These are phyloP conservation scores for Nepenthes mirabilis DNA, from an alignment of 148 eudicot genomes.

Conservation along the genomic window DNA sequence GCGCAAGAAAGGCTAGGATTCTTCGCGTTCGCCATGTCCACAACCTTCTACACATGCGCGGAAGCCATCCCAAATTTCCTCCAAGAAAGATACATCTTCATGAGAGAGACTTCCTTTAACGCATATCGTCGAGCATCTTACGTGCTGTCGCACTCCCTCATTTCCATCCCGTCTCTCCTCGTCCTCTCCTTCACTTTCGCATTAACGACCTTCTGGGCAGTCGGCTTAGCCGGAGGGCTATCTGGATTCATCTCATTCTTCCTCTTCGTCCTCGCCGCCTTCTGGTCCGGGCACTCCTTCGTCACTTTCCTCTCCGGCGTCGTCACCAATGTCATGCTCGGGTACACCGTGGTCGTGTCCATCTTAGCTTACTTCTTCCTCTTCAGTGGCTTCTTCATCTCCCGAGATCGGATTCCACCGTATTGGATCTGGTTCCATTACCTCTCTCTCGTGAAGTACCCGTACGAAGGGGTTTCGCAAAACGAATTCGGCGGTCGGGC, in stretches of 20 bases:
- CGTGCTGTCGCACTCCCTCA: conserved; percentile 60
- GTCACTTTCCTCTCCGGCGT: conserved; percentile 83
- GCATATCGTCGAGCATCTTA: conserved; percentile 77
- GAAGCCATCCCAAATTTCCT: conserved; percentile 79
- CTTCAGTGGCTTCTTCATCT: conserved; percentile 78
- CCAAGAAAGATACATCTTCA: conserved; percentile 65
- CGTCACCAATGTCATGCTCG: conserved; percentile 59
- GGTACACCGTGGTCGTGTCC: conserved; percentile 71
- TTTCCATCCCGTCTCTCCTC: conserved; percentile 55
- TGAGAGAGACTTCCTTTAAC: conserved; percentile 77
- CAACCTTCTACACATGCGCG: conserved; percentile 83
- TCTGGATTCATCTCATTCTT: conserved; percentile 59
- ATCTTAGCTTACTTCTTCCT: conserved; percentile 63
- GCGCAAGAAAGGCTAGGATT: conserved; percentile 61
- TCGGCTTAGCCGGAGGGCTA: conserved; percentile 53
- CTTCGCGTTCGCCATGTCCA: conserved; percentile 89
- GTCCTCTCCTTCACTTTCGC: conserved; percentile 61
- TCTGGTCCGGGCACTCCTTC: conserved; percentile 90
- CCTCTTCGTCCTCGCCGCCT: conserved; percentile 44
- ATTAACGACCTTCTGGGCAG: conserved; percentile 52
- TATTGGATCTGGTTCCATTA: conserved; percentile 93
- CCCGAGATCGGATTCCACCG: conserved; percentile 49
- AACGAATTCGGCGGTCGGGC: conserved; percentile 54
- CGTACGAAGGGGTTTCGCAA: conserved; percentile 60
- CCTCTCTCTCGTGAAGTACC: conserved; percentile 64